phyloP scores from a whole-genome alignment of 306 rosid species.

The Castanea crenata region DNA sequence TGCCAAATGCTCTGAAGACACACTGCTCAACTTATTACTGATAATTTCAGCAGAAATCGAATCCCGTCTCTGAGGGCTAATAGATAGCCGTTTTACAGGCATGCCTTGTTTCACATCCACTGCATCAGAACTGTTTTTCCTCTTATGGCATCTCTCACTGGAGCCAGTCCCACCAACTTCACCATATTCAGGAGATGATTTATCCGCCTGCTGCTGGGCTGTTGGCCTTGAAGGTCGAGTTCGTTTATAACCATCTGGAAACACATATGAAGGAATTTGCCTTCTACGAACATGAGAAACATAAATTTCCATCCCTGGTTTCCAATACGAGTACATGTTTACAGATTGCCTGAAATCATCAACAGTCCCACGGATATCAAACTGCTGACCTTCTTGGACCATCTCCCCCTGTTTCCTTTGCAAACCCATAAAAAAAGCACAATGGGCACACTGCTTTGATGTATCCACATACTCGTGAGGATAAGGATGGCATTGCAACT shows the following conservation, averaged over 20 bases:
- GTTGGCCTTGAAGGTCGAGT: slow-evolving; percentile 30
- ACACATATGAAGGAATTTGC: slow-evolving; percentile 46
- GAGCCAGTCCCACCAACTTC: slow-evolving; percentile 22
- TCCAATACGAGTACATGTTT: slow-evolving; percentile 47
- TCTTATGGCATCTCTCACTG: slow-evolving; percentile 33
- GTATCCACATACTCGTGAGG: slow-evolving; percentile 40
- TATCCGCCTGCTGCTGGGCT: slow-evolving; percentile 18
- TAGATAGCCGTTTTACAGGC: slow-evolving; percentile 28
- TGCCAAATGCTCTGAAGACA: slow-evolving; percentile 24
- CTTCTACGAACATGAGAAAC: slow-evolving; percentile 52
- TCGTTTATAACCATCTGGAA: slow-evolving; percentile 42
- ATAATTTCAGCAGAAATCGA: slow-evolving; percentile 34
- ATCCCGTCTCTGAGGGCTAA: slow-evolving; percentile 30
- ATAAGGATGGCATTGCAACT: slow-evolving; percentile 61
- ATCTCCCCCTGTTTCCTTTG: slow-evolving; percentile 54
- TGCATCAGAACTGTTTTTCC: slow-evolving; percentile 31
- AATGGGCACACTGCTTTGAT: slow-evolving; percentile 44
- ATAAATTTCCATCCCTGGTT: slow-evolving; percentile 54
- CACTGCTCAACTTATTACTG: slow-evolving; percentile 15
- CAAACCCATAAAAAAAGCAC: slow-evolving; percentile 56
- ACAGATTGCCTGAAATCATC: slow-evolving; percentile 49
- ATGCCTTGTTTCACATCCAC: slow-evolving; percentile 23
- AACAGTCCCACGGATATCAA: slow-evolving; percentile 54
- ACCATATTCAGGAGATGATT: slow-evolving; percentile 13
- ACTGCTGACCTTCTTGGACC: slow-evolving; percentile 56